Evolutionary conservation across 2,329 filamentous ascomycete genomes (phyloP).

Genomic region (Cladophialophora bantiana): DNA sequence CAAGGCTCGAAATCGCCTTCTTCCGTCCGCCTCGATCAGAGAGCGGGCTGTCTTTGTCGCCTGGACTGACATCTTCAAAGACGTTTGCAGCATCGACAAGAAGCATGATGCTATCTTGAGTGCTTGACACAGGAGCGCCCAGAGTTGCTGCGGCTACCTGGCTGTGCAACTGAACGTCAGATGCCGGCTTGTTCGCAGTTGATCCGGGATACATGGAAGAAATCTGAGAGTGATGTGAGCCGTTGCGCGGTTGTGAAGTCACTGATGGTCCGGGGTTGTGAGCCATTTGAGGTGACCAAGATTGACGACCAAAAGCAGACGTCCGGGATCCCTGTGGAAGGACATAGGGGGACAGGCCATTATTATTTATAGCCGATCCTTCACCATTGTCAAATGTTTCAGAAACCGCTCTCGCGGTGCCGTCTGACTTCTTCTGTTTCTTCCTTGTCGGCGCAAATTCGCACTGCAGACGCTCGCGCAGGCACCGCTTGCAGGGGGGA

Average conservation of each 20-base stretch:
- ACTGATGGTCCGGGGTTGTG: constrained; percentile 18
- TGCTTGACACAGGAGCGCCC: constrained; percentile 30
- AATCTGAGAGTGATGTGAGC: constrained; percentile 2
- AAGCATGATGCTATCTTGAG: constrained; percentile 34
- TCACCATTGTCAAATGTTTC: constrained; percentile 13
- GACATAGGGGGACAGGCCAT: constrained; percentile 12
- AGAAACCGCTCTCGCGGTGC: constrained; percentile 31
- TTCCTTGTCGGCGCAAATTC: constrained; percentile 94
- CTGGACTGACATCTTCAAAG: constrained; percentile 30
- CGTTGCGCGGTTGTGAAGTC: constrained; percentile 32
- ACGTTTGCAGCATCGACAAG: constrained; percentile 34
- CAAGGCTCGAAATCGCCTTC: constrained; percentile 27
- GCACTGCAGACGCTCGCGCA: constrained; percentile 94
- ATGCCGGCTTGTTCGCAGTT: constrained; percentile 7
- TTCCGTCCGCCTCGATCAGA: constrained; percentile 32
- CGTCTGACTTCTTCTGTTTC: constrained; percentile 73
- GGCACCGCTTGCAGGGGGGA: constrained; percentile 91
- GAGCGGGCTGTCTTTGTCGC: constrained; percentile 29
- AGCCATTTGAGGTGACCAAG: constrained; percentile 26
- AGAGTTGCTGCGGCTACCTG: constrained; percentile 33
- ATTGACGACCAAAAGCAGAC: constrained; percentile 19
- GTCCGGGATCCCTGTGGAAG: constrained; percentile 10
- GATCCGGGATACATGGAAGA: constrained; percentile 11
- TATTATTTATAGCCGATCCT: constrained; percentile 13
- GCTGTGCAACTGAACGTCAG: constrained; percentile 32